These are phyloP conservation scores for Apiotrichum siamense DNA, from an alignment of 1,284 basidiomycete species.

Conservation along the genomic window DNA sequence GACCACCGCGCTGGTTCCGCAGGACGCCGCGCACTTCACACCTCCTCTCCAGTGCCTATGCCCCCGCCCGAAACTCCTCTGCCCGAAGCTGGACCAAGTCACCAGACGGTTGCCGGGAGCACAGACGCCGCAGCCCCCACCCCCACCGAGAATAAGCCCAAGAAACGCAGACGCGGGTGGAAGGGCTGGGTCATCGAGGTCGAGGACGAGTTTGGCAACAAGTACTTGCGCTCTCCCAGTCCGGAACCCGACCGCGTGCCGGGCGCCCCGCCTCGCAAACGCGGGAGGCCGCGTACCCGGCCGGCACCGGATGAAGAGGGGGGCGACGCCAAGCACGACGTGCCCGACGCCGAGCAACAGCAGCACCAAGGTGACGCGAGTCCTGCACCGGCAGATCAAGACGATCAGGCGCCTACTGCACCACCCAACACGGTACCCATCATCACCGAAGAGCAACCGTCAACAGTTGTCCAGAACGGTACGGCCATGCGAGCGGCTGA, in stretches of 20 bases:
- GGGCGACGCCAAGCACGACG: no score
- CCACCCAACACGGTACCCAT: no score
- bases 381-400: no score
- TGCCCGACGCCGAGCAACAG: no score
- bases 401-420: no score
- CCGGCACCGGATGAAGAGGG: background rate
- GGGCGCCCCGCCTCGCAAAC: conserved; percentile 9
- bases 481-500: no score
- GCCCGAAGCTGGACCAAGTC: background rate
- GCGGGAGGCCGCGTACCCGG: conserved; percentile 13
- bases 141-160: conserved; percentile 16
- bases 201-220: conserved; percentile 39
- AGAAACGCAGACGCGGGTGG: conserved; percentile 34
- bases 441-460: no score
- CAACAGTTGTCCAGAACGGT: no score
- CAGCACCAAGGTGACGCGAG: no score
- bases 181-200: conserved; percentile 42
- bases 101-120: background rate
- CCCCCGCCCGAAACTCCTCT: background rate
- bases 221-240: conserved; percentile 18
- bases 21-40: background rate
- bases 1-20: background rate
- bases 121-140: background rate
- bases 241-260: conserved; percentile 11
- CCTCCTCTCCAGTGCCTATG: background rate